Evolutionary conservation across 1,139 yeast species (phyloP), one percentile per base, ranked within the genome.

Genomic region (Kodamaea derodonti): DNA sequence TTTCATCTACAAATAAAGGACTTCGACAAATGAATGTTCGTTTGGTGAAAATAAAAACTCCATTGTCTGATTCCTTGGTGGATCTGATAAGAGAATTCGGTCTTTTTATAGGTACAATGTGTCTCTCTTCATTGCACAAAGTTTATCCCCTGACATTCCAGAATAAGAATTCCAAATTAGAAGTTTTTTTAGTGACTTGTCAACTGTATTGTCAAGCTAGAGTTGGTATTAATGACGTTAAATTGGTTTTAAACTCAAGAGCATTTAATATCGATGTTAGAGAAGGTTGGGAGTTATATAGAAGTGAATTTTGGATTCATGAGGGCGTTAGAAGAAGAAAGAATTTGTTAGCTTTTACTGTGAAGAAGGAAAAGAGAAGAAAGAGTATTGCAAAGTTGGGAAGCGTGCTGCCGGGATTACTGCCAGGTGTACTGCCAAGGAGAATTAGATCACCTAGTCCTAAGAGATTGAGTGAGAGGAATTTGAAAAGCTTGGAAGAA

Each of bases 211-310:
- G 73, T 41, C 75, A 70, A 46, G 75, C 75, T 1, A 48, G 72
- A 36, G 53, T 64, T 13, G 75, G 75, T 1, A 61, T 69, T 12
- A 62, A 66, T 23, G 75, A 69, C 41, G 78, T 84, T 12, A 88
- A 88, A 54, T 58, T 92, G 11, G 84, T 86, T 3, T 65, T 92
- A 37, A 83, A 84, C 40, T 84, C 97, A 1, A 68, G 96, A 35
- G 81, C 81, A 1, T 92, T 90, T 57, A 78, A 78, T 41, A 79
- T 92, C 0, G 94, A 85, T 37, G 78, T 85, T 3, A 71, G 96
- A 45, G 97, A 90, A 54, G 94, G 90, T 10, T 92, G 98, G 98
- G 98, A 92, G 51, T 60, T 87, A 31, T 92, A 90, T 51, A 65
- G 98, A 39, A 86, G 86, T 49, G 97, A 90, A 54, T 92, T 88